A percentile compares a stretch with the other conserved stretches of the same genome.
Conservation (phyloP, 2,329 filamentous ascomycete species). For the Rugonectria rugulosa region DNA sequence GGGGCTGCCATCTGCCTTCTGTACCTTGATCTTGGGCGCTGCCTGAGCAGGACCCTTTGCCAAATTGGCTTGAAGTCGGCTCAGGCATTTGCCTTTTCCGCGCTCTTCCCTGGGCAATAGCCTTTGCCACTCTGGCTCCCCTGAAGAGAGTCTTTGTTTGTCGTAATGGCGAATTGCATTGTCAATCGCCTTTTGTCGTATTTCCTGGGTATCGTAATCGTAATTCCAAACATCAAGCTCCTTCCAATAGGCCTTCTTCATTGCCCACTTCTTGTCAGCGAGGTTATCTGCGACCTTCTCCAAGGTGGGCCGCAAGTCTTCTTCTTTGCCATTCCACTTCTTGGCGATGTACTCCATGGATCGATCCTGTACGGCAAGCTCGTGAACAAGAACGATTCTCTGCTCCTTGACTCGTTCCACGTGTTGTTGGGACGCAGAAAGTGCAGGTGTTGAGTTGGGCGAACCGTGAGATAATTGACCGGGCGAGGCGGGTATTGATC, state of each 20-base stretch:
- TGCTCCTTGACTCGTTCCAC: conserved; percentile 62
- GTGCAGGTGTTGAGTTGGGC: conserved; percentile 58
- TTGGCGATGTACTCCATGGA: conserved; percentile 56
- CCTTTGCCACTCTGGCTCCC: conserved; percentile 67
- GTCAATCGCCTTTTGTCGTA: conserved; percentile 67
- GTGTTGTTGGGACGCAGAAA: conserved; percentile 59
- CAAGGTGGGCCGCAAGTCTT: conserved; percentile 63
- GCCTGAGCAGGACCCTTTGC: conserved; percentile 58
- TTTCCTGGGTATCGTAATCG: conserved; percentile 60
- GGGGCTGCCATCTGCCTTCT: conserved; percentile 58
- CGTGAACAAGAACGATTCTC: conserved; percentile 64
- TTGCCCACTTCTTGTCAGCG: conserved; percentile 58
- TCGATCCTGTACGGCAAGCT: conserved; percentile 63
- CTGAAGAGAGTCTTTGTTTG: conserved; percentile 62
- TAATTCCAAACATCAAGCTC: conserved; percentile 72
- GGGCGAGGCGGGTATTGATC: conserved; percentile 61
- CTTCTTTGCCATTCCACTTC: conserved; percentile 59
- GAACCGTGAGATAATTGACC: conserved; percentile 62
- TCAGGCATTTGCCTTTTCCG: conserved; percentile 65
- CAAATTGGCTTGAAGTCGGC: conserved; percentile 66
- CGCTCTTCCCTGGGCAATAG: conserved; percentile 65
- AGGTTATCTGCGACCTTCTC: conserved; percentile 66
- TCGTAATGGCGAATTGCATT: conserved; percentile 68
- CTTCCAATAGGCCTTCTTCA: conserved; percentile 67
- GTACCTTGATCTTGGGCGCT: conserved; percentile 58